Percentiles rank a stretch among this genome's conserved stretches.
These are phyloP conservation scores for Diaporthe helianthi DNA, from an alignment of 2,329 filamentous ascomycete genomes.

Conservation along the genomic window DNA sequence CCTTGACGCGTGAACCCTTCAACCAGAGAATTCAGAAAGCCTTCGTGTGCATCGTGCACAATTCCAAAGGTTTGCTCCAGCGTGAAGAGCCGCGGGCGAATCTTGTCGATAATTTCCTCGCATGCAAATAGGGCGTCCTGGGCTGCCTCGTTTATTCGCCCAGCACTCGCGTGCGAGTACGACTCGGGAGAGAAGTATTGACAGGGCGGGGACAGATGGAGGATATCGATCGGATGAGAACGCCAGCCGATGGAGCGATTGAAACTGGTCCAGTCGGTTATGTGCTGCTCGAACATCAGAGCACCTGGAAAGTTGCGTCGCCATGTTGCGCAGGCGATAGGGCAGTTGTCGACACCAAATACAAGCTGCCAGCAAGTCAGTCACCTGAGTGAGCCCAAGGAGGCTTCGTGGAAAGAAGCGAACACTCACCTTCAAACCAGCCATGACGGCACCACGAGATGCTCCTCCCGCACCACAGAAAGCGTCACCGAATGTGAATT, in stretches of 20 bases:
- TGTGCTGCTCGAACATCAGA: constrained; percentile 54
- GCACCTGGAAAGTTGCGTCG: constrained; percentile 57
- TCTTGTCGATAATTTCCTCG: constrained; percentile 60
- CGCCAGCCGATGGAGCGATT: constrained; percentile 40
- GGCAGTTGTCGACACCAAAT: constrained; percentile 67
- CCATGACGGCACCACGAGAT: constrained; percentile 65
- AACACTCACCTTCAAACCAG: constrained; percentile 55
- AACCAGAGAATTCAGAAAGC: constrained; percentile 67
- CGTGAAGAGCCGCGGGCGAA: constrained; percentile 73
- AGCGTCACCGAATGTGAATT: constrained; percentile 73
- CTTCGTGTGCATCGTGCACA: constrained; percentile 55
- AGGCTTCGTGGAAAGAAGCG: not conserved
- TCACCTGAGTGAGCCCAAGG: too few relatives aligned
- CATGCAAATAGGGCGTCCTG: constrained; percentile 64
- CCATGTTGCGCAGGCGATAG: constrained; percentile 64
- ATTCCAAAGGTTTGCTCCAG: constrained; percentile 82
- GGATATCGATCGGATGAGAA: constrained; percentile 61
- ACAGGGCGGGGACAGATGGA: constrained; percentile 80
- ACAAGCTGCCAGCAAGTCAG: not conserved
- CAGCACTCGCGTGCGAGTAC: constrained; percentile 61
- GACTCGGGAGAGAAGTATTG: constrained; percentile 73
- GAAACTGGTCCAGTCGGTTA: constrained; percentile 56
- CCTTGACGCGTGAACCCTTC: constrained; percentile 67
- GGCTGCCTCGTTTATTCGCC: constrained; percentile 70
- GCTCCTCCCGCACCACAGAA: constrained; percentile 79